Conservation (phyloP, 2,329 filamentous ascomycete species). For the Magnaporthiopsis incrustans region DNA sequence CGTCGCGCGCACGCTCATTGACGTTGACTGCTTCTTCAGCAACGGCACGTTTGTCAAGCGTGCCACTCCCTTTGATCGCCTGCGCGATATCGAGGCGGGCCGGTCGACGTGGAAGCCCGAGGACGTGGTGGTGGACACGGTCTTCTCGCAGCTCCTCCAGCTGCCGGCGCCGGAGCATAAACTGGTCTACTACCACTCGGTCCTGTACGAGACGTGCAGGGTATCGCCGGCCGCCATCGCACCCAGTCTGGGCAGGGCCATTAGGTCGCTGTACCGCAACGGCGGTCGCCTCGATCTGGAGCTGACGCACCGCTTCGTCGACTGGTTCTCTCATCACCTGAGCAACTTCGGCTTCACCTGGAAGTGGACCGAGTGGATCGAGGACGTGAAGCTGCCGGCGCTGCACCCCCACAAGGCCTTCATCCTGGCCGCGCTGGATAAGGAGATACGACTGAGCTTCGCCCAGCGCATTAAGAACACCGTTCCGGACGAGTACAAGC, state of each 20-base stretch:
- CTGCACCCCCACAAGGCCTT: constrained; percentile 89
- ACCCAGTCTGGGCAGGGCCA: constrained; percentile 85
- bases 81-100: constrained; percentile 58
- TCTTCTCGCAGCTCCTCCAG: constrained; percentile 91
- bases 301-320: constrained; percentile 77
- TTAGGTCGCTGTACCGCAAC: constrained; percentile 82
- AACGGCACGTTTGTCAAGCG: constrained; percentile 87
- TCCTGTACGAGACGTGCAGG: constrained; percentile 93
- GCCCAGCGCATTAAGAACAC: constrained; percentile 94
- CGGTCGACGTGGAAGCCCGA: constrained; percentile 91
- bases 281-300: constrained; percentile 79
- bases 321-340: constrained; percentile 96
- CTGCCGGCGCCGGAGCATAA: constrained; percentile 85
- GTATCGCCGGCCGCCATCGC: constrained; percentile 94
- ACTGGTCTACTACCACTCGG: constrained; percentile 90
- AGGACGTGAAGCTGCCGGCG: constrained; percentile 69
- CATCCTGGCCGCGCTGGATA: constrained; percentile 83
- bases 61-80: constrained; percentile 83
- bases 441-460: constrained; percentile 94
- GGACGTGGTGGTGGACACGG: constrained; percentile 92
- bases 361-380: constrained; percentile 98
- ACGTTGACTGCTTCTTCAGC: constrained; percentile 91
- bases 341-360: constrained; percentile 99
- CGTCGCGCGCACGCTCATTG: constrained; percentile 82
- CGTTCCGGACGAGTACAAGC: constrained; percentile 76